Evolutionary conservation across 352 stramenopile genomes (phyloP), one percentile per base, ranked within the genome.

Genomic region (Globisporangium polare): DNA sequence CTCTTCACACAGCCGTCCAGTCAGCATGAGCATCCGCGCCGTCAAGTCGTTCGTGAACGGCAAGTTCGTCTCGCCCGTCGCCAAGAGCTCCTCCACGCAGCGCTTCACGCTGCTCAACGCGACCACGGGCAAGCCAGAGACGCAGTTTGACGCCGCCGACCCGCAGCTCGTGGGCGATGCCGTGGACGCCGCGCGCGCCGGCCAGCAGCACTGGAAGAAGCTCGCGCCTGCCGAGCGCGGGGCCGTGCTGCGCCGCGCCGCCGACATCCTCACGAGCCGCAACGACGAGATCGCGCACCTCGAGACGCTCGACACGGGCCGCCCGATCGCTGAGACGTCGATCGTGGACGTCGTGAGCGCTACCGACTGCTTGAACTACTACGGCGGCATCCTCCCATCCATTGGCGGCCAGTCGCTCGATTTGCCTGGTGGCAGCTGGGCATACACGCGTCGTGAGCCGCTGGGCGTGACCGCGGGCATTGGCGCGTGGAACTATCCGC

Each of bases 401-500:
- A 65, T 94, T 12, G 84, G 84, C 26, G 84, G 84, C 1, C 81
- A 94, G 60, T 78, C 86, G 62, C 66, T 91, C 46, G 77, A 90
- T 24, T 42, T 94, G 15, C 69, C 77, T 2, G 73, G 75, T 24
- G 77, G 77, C 9, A 90, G 77, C 64, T 94, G 80, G 80, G 80
- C 78, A 13, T 94, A 94, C 74, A 94, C 85, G 22, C 77, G 79
- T 15, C 68, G 83, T 0, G 85, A 94, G 60, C 83, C 85, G 39
- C 62, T 92, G 5, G 85, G 85, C 0, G 78, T 91, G 35, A 91
- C 81, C 0, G 83, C 76, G 0, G 81, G 83, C 31, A 92, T 94
- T 51, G 85, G 85, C 9, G 85, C 85, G 9, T 94, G 85, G 85
- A 94, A 94, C 69, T 94, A 92, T 55, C 83, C 83, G 42, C 68